Base-by-base conservation (phyloP, 305 asterid species). In the Solanum aculeatissimum region DNA sequence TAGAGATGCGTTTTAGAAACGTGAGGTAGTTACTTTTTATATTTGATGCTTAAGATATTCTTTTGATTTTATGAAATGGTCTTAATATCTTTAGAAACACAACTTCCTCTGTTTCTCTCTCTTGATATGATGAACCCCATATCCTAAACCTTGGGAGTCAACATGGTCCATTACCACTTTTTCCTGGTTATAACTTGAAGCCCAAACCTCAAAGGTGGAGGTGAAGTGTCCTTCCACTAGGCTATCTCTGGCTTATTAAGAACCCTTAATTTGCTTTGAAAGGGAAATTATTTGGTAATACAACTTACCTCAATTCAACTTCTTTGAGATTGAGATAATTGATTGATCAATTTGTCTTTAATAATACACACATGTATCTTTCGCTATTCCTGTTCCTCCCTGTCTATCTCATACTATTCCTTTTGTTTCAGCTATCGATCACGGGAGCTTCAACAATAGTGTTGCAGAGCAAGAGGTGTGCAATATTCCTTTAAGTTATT, bases 381-480 rank as follows among this genome's bases (percentile, higher is more conserved):
- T 9, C 27, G 1, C 49, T 68, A 47, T 68, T 68, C 77, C 58
- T 55, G 35, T 29, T 29, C 40, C 12, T 18, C 47, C 80, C 42
- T 6, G 19, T 55, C 68, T 35, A 29, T 82, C 80, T 81, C 81
- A 83, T 60, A 71, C 79, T 71, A 81, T 83, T 58, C 85, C 57
- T 70, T 55, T 60, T 87, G 80, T 83, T 87, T 87, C 92, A 93
- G 97, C 80, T 62, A 89, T 60, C 19, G 97, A 94, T 91, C 95
- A 90, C 51, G 94, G 95, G 85, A 92, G 98, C 91, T 93, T 94
- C 91, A 93, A 93, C 89, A 92, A 90, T 90, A 94, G 98, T 86
- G 95, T 93, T 40, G 88, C 90, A 23, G 97, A 91, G 88, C 89
- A 94, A 87, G 95, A 94, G 98, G 97, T 43, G 85, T 60, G 83